Conservation (phyloP, 2,329 filamentous ascomycete species). For the Furcasterigmium furcatum region DNA sequence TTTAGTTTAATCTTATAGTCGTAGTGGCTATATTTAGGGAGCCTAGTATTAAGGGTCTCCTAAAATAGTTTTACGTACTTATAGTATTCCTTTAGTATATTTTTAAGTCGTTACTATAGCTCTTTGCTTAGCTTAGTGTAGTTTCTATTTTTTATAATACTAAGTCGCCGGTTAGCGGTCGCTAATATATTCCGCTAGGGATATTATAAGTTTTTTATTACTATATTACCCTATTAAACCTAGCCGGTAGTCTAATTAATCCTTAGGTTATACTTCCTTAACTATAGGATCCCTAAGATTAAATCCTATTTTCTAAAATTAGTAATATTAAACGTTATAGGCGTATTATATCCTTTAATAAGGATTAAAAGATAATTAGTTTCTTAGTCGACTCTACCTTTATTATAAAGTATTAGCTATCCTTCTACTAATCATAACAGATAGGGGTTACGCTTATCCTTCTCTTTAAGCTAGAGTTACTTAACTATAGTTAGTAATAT, state of each 20-base stretch:
- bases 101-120: neutral
- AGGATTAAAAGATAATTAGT: no score
- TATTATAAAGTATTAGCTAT: no score
- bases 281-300: no score
- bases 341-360: no score
- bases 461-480: no score
- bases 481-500: no score
- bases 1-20: neutral
- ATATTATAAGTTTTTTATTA: neutral
- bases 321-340: no score
- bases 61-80: neutral
- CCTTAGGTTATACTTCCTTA: no score
- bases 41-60: neutral
- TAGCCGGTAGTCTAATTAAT: neutral
- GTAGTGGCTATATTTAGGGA: neutral
- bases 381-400: no score
- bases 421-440: no score
- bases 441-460: no score
- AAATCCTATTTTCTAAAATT: no score
- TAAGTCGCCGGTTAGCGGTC: neutral
- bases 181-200: neutral
- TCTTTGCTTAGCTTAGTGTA: neutral
- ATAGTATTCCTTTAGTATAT: neutral
- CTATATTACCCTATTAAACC: neutral
- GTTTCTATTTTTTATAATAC: neutral